Conservation (phyloP, 1,139 yeast genomes). For the Suzukiozyma palmioleophila region DNA sequence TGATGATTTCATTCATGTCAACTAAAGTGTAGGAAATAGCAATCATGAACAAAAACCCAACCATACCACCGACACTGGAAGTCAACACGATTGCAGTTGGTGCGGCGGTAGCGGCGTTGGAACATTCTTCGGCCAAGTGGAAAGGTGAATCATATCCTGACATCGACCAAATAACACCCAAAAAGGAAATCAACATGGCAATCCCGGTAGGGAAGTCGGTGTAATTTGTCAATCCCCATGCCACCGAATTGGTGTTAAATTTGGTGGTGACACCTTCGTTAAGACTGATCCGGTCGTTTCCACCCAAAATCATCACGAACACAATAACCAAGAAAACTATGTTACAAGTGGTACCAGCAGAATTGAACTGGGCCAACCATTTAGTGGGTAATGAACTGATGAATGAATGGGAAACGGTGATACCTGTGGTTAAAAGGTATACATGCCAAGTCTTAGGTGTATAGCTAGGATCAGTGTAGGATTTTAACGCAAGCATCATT, state of each 20-base stretch:
- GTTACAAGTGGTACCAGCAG: conserved; percentile 49
- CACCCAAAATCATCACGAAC: conserved; percentile 54
- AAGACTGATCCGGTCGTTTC: conserved; percentile 38
- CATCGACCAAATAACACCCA: conserved; percentile 74
- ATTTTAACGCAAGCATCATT: conserved; percentile 53
- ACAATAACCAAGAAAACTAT: conserved; percentile 50
- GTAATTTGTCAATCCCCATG: conserved; percentile 58
- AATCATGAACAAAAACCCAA: conserved; percentile 62
- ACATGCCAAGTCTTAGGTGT: conserved; percentile 46
- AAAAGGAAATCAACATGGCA: conserved; percentile 54
- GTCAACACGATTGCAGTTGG: conserved; percentile 67
- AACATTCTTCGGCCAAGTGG: conserved; percentile 68
- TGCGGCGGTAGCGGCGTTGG: conserved; percentile 60
- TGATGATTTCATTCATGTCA: conserved; percentile 47
- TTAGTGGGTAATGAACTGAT: conserved; percentile 51
- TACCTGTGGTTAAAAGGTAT: conserved; percentile 47
- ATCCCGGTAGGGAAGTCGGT: conserved; percentile 69
- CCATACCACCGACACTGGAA: conserved; percentile 54
- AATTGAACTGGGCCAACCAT: conserved; percentile 53
- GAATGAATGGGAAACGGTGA: conserved; percentile 47
- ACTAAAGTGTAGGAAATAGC: conserved; percentile 64
- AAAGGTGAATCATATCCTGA: conserved; percentile 74
- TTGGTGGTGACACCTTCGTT: conserved; percentile 27
- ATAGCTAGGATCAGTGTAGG: conserved; percentile 31
- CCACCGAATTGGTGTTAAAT: conserved; percentile 46